Percentiles rank a stretch among this genome's conserved stretches.
phyloP scores from a whole-genome alignment of 306 rosid genomes.

The Cucurbita argyrosperma region DNA sequence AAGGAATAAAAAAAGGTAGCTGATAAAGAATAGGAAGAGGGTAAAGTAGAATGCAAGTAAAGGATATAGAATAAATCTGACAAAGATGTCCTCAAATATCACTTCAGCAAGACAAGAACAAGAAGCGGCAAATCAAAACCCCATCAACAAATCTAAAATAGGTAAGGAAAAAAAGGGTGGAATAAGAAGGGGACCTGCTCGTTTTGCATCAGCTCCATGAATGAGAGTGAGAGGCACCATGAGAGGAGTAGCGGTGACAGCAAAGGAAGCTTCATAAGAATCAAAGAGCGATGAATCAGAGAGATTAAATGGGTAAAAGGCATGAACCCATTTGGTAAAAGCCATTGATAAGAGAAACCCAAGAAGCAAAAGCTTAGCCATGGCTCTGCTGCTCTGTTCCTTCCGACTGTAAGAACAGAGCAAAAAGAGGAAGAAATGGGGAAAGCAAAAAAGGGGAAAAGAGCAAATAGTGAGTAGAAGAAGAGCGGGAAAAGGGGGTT shows the following conservation, averaged over 20 bases:
- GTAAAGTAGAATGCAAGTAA: neutral
- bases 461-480: neutral
- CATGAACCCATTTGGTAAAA: constrained; percentile 37
- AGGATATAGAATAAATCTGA: neutral
- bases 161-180: neutral
- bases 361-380: constrained; percentile 32
- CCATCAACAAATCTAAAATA: neutral
- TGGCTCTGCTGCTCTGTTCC: neutral
- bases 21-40: neutral
- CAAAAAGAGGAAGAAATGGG: neutral
- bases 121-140: neutral
- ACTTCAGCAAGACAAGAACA: neutral
- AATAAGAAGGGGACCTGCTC: constrained; percentile 50
- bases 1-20: neutral
- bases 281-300: constrained; percentile 47
- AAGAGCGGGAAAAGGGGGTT: neutral
- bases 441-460: neutral
- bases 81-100: neutral
- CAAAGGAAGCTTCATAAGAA: constrained; percentile 29
- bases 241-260: constrained; percentile 11
- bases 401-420: neutral
- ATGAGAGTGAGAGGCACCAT: constrained; percentile 77
- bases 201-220: constrained; percentile 51
- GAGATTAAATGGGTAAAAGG: constrained; percentile 28
- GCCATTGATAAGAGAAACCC: constrained; percentile 22